These are phyloP conservation scores for Alloascoidea hylecoeti DNA, from an alignment of 805 yeast genomes.

Conservation along the genomic window DNA sequence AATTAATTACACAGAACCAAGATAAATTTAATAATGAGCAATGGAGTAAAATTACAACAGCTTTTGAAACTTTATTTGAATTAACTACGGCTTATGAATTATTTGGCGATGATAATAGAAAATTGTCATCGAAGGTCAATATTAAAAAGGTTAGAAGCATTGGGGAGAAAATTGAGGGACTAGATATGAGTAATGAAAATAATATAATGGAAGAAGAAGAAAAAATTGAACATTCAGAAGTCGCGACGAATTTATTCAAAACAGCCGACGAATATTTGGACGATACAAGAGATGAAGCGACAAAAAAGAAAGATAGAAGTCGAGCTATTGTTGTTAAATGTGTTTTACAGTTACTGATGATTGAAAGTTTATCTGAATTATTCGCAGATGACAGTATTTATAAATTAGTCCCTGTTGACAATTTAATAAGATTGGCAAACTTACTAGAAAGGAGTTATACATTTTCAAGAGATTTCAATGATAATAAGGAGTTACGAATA, in stretches of 20 bases:
- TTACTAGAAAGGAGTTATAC: conserved; percentile 56
- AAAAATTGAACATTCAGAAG: not conserved
- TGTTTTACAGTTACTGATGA: conserved; percentile 78
- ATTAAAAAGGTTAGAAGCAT: not conserved
- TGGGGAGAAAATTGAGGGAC: not conserved
- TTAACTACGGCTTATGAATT: conserved; percentile 80
- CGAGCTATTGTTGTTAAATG: conserved; percentile 83
- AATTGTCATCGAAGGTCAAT: no score
- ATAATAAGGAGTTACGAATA: conserved; percentile 77
- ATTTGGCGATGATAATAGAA: conserved; percentile 27
- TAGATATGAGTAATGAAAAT: conserved; percentile 1
- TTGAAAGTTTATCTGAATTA: conserved; percentile 72
- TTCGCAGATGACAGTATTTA: conserved; percentile 56
- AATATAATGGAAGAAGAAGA: conserved; percentile 1
- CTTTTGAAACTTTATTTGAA: conserved; percentile 59
- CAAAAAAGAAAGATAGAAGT: conserved; percentile 36
- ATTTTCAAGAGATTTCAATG: conserved; percentile 81
- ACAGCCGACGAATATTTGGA: no score
- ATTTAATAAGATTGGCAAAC: conserved; percentile 43
- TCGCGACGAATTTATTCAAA: not conserved
- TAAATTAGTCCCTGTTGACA: conserved; percentile 48
- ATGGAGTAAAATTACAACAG: conserved; percentile 59
- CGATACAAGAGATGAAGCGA: conserved; percentile 14
- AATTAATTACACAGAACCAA: conserved; percentile 65
- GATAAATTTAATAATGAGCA: conserved; percentile 45